Base-by-base conservation (phyloP, 768 basidiomycete genomes). In the Pulveroboletus ravenelii region DNA sequence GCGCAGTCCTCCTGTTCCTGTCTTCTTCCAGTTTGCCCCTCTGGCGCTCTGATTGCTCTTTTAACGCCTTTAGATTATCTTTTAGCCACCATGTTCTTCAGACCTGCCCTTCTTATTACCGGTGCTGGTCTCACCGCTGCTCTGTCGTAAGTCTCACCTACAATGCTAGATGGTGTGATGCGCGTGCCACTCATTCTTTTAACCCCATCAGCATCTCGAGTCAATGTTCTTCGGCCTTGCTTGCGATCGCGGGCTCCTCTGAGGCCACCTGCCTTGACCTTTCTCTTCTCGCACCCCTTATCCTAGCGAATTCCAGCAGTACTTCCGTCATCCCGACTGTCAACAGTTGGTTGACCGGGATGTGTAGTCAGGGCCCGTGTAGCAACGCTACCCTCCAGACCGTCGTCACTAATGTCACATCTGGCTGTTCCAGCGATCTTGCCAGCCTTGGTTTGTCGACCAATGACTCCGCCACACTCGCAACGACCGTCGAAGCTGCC, bases 261-360 rank as follows among this genome's bases (percentile, higher is more conserved):
- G 52, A 65, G 30, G 67, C 70, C 15, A 59, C 69, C 10, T 79
- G 77, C 52, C 61, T 79, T 47, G 73, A 76, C 51, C 65, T 74
- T 9, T 43, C 60, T 8, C 65, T 62, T 6, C 60, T 74, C 25
- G 52, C 63, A 9, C 61, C 62, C 6, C 57, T 74, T 35, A 60
- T 52, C 5, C 5, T 64, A 20, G 52, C 55, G 3, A 62, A 63
- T 35, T 58, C 65, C 3, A 54, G 45, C 29, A 57, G 49, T 20
- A 61, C 65, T 12, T 75, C 74, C 0, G 36, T 76, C 45, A 59
- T 76, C 31, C 54, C 64, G 2, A 67, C 80, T 12, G 56, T 88
- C 48, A 70, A 84, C 65, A 74, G 46, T 36, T 90, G 87, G 87
- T 66, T 87, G 42, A 72, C 67, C 0, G 78, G 76, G 41, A 34